These are phyloP conservation scores for Aspergillus nidulans DNA, from an alignment of 495 filamentous ascomycete genomes.

Conservation along the genomic window DNA sequence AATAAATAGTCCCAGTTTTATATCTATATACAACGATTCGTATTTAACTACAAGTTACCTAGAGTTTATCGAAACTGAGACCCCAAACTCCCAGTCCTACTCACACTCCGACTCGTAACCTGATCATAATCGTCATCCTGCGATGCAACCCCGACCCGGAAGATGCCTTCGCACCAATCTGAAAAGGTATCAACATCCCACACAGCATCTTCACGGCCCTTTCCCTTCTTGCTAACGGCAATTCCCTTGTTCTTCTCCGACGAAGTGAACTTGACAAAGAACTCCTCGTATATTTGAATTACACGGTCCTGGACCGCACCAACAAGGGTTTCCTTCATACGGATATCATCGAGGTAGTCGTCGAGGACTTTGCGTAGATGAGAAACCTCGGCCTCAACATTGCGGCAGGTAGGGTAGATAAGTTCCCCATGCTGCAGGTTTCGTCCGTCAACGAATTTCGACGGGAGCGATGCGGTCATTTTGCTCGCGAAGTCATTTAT, in stretches of 20 bases:
- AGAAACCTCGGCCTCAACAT: conserved; percentile 52
- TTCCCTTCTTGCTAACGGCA: conserved; percentile 52
- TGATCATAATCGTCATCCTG: conserved; percentile 13
- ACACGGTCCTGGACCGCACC: conserved; percentile 58
- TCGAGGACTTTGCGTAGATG: conserved; percentile 47
- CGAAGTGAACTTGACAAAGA: conserved; percentile 50
- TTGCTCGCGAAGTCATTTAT: conserved; percentile 54
- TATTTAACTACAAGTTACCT: no score
- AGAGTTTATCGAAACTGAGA: conserved; percentile 4
- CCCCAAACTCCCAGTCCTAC: conserved; percentile 12
- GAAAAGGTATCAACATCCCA: conserved; percentile 62
- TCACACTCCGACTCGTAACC: conserved; percentile 17
- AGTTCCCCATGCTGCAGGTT: conserved; percentile 35
- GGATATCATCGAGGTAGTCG: conserved; percentile 55
- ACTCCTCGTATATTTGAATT: conserved; percentile 55
- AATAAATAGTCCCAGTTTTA: no score
- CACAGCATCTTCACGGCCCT: conserved; percentile 57
- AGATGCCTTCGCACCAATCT: conserved; percentile 55
- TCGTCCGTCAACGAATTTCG: conserved; percentile 38
- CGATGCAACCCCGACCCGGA: conserved; percentile 44
- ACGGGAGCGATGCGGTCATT: conserved; percentile 50
- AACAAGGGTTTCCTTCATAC: conserved; percentile 59
- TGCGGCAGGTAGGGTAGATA: conserved; percentile 36
- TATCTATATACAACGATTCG: no score
- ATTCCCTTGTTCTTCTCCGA: conserved; percentile 41